Evolutionary conservation across 2,329 filamentous ascomycete genomes (phyloP), one percentile per base, ranked within the genome.

Genomic region (Akanthomyces uredinophilus): DNA sequence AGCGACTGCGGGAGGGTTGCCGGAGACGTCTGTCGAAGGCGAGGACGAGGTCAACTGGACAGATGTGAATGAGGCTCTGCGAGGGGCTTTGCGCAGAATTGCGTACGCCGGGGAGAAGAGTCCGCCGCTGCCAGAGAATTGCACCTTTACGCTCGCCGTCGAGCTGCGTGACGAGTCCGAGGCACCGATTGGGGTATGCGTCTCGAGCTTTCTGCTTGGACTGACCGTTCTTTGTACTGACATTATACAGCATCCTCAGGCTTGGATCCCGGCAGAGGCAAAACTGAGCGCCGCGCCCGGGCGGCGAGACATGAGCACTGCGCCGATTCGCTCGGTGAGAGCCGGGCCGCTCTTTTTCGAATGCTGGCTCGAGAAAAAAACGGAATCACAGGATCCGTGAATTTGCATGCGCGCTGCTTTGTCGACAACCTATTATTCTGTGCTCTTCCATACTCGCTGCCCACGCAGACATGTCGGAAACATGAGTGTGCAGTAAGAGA

Each of bases 71-170:
- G 88, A 93, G 74, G 86, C 91, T 65, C 80, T 94, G 51, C 82
- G 90, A 29, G 90, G 84, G 2, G 86, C 86, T 0, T 77, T 94
- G 66, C 77, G 83, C 60, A 82, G 84, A 52, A 75, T 94, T 16
- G 82, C 85, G 0, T 82, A 85, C 63, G 81, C 83, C 3, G 84
- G 81, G 10, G 81, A 86, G 64, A 80, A 77, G 61, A 78, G 91
- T 65, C 75, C 73, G 0, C 73, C 80, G 0, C 71, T 92, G 24
- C 88, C 89, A 0, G 74, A 79, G 1, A 82, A 83, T 1, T 92
- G 89, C 72, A 89, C 88, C 0, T 94, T 90, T 72, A 91, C 89
- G 0, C 73, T 94, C n/a, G 88, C 87, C 0, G 82, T 94, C 46
- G 90, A 94, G 73, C 72, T 93, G 65, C 84, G 83, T 44, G 83